phyloP scores from a whole-genome alignment of 2,329 filamentous ascomycete species.

The Blastomyces parvus region DNA sequence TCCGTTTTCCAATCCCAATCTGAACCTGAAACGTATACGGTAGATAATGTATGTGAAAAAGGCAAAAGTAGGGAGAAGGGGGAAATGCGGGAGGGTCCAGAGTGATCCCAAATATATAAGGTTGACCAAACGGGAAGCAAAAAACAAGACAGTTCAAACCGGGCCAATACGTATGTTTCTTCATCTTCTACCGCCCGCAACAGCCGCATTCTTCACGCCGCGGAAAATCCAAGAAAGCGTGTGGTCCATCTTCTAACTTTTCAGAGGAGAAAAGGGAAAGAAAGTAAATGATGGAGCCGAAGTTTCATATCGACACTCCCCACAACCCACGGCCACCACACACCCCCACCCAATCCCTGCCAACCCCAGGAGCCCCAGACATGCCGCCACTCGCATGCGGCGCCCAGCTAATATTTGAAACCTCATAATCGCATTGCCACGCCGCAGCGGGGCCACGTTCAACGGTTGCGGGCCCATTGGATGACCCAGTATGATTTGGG shows the following conservation, averaged over 20 bases:
- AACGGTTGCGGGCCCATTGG: constrained; percentile 22
- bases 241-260: background rate
- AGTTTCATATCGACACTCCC: constrained; percentile 32
- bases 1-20: background rate
- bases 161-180: background rate
- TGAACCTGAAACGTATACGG: background rate
- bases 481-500: constrained; percentile 9
- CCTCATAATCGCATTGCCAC: constrained; percentile 40
- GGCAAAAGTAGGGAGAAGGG: background rate
- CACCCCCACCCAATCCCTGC: constrained; percentile 37
- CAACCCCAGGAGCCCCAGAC: constrained; percentile 26
- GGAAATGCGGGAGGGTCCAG: background rate
- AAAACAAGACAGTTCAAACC: background rate
- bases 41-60: background rate
- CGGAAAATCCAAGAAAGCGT: background rate
- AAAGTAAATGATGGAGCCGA: background rate
- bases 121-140: background rate
- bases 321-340: constrained; percentile 39
- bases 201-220: background rate
- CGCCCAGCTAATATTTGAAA: constrained; percentile 41
- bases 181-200: background rate
- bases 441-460: constrained; percentile 38
- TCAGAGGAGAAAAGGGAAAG: background rate
- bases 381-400: constrained; percentile 32
- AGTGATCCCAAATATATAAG: background rate